Percentiles rank a stretch among this genome's conserved stretches.
These are phyloP conservation scores for Alternaria sp. DNA, from an alignment of 2,329 filamentous ascomycete genomes.

Conservation along the genomic window DNA sequence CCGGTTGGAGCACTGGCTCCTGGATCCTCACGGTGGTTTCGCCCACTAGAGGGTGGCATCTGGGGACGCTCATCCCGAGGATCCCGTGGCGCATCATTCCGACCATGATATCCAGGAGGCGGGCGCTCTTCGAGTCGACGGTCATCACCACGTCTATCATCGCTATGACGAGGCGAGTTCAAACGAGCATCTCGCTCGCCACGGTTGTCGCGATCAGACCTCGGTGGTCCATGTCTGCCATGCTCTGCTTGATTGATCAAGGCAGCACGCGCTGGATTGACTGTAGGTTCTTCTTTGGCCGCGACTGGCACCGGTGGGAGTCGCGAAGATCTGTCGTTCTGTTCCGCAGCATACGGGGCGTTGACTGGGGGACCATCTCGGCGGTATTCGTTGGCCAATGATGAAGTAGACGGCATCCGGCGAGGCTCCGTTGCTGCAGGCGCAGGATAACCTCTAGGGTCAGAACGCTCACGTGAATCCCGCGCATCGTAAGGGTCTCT, in stretches of 20 bases:
- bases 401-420: constrained; percentile 32
- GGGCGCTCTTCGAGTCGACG: constrained; percentile 36
- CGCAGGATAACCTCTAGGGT: constrained; percentile 34
- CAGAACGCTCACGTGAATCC: constrained; percentile 39
- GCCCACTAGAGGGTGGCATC: constrained; percentile 34
- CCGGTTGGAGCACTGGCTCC: constrained; percentile 58
- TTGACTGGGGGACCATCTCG: constrained; percentile 31
- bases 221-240: constrained; percentile 34
- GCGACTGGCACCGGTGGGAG: constrained; percentile 16
- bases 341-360: constrained; percentile 30
- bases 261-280: constrained; percentile 54
- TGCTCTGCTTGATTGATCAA: constrained; percentile 47
- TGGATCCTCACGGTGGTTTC: constrained; percentile 49
- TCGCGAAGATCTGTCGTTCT: constrained; percentile 28
- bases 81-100: constrained; percentile 34
- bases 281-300: constrained; percentile 28
- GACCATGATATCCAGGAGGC: constrained; percentile 29
- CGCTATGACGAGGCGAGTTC: constrained; percentile 36
- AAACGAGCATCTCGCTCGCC: constrained; percentile 38
- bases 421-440: constrained; percentile 23
- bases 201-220: constrained; percentile 37
- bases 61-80: constrained; percentile 42
- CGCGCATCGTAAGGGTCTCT: constrained; percentile 37
- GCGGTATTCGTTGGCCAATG: constrained; percentile 34
- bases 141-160: constrained; percentile 34